Conservation (phyloP, 768 basidiomycete genomes). For the Rhizopogon vinicolor region DNA sequence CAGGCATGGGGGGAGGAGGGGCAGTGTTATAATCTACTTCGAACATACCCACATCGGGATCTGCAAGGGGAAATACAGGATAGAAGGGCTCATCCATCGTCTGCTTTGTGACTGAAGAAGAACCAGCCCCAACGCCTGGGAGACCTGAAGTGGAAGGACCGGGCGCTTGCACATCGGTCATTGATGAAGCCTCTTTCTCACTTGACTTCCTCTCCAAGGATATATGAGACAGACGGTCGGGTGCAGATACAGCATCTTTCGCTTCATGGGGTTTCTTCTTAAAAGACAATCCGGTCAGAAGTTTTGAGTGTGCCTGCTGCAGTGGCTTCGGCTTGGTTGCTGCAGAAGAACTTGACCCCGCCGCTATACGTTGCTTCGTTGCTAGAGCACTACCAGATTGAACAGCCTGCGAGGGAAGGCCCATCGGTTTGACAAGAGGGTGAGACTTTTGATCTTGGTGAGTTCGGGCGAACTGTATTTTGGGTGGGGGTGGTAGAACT, state of each 20-base stretch:
- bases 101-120: not conserved
- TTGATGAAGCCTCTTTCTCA: not conserved
- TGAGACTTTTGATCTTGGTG: slow-evolving; percentile 25
- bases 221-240: too few species aligned
- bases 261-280: slow-evolving; percentile 34
- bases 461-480: slow-evolving; percentile 13
- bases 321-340: slow-evolving; percentile 31
- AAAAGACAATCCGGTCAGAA: slow-evolving; percentile 34
- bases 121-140: too few species aligned
- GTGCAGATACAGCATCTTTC: slow-evolving; percentile 6
- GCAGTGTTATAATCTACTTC: not conserved
- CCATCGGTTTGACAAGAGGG: slow-evolving; percentile 29
- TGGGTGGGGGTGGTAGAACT: slow-evolving; percentile 14
- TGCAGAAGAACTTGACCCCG: slow-evolving; percentile 31
- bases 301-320: slow-evolving; percentile 14
- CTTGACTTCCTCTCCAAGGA: not conserved
- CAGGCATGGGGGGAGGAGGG: not conserved
- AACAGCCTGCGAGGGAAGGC: slow-evolving; percentile 16
- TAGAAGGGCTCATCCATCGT: not conserved
- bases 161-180: not conserved
- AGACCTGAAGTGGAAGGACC: not conserved
- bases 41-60: not conserved
- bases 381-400: slow-evolving; percentile 34
- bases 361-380: slow-evolving; percentile 47
- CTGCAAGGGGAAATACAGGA: not conserved